phyloP scores from a whole-genome alignment of 164 flowering plant genomes.

The Vitis rotundifolia region DNA sequence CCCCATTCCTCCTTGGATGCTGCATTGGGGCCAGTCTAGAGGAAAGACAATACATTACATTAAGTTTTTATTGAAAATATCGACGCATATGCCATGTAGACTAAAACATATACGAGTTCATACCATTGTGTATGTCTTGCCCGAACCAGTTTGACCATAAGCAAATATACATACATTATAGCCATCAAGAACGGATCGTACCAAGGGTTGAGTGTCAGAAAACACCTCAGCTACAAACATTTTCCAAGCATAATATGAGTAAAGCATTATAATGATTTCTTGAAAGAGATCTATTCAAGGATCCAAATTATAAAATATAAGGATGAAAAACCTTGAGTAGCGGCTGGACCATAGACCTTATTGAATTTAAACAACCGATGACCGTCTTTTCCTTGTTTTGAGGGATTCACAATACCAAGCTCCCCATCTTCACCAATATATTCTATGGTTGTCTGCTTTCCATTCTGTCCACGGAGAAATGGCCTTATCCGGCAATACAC shows the following conservation, averaged over 20 bases:
- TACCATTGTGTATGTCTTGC: slow-evolving; percentile 97
- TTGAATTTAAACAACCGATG: slow-evolving; percentile 75
- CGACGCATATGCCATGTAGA: not conserved
- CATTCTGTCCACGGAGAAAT: slow-evolving; percentile 66
- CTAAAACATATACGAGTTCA: not conserved
- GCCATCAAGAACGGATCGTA: slow-evolving; percentile 91
- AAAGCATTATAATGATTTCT: not conserved
- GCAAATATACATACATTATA: slow-evolving; percentile 96
- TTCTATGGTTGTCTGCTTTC: slow-evolving; percentile 62
- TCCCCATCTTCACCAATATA: slow-evolving; percentile 86
- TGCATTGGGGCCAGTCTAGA: slow-evolving; percentile 57
- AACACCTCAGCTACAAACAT: slow-evolving; percentile 75
- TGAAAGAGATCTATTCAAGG: not conserved
- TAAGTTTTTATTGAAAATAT: not conserved
- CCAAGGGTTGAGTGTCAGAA: slow-evolving; percentile 73
- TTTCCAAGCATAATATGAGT: not conserved
- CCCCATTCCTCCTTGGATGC: slow-evolving; percentile 61
- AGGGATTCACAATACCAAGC: slow-evolving; percentile 69
- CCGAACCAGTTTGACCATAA: slow-evolving; percentile 99
- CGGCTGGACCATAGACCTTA: slow-evolving; percentile 72
- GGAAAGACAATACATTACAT: not conserved
- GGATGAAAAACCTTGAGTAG: slow-evolving; percentile 78
- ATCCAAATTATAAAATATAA: not conserved
- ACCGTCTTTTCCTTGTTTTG: slow-evolving; percentile 80
- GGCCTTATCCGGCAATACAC: slow-evolving; percentile 94